These are phyloP conservation scores for Eremothecium cymbalariae DNA, from an alignment of 1,139 yeast genomes.

Conservation along the genomic window DNA sequence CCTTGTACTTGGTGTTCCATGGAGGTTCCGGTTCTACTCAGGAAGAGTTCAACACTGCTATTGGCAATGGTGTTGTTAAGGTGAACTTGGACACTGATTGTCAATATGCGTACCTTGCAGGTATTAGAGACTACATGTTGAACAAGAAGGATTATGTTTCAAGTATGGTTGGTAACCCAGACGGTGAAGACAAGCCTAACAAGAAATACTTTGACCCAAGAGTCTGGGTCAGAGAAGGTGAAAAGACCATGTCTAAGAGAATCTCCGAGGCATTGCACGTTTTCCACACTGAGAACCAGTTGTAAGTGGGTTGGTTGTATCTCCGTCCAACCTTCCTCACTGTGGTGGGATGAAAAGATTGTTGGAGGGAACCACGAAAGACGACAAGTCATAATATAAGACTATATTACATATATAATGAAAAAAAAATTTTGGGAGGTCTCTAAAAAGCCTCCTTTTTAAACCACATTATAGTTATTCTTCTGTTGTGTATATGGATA, in stretches of 20 bases:
- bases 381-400: no score
- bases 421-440: no score
- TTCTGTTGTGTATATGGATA: no score
- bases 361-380: no score
- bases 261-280: slow-evolving; percentile 72
- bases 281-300: slow-evolving; percentile 72
- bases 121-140: slow-evolving; percentile 96
- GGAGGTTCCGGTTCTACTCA: slow-evolving; percentile 99
- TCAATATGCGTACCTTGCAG: slow-evolving; percentile 92
- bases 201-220: slow-evolving; percentile 99
- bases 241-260: slow-evolving; percentile 92
- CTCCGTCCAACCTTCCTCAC: not conserved
- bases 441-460: no score
- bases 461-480: no score
- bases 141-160: slow-evolving; percentile 90
- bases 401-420: no score
- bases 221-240: slow-evolving; percentile 99
- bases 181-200: slow-evolving; percentile 97
- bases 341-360: not conserved
- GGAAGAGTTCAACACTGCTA: slow-evolving; percentile 85
- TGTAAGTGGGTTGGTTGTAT: slow-evolving; percentile 33
- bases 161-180: slow-evolving; percentile 96
- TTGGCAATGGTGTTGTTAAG: slow-evolving; percentile 91
- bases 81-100: slow-evolving; percentile 99
- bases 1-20: slow-evolving; percentile 97